These are phyloP conservation scores for Aspergillus ellipticus DNA, from an alignment of 495 filamentous ascomycete genomes.

Conservation along the genomic window DNA sequence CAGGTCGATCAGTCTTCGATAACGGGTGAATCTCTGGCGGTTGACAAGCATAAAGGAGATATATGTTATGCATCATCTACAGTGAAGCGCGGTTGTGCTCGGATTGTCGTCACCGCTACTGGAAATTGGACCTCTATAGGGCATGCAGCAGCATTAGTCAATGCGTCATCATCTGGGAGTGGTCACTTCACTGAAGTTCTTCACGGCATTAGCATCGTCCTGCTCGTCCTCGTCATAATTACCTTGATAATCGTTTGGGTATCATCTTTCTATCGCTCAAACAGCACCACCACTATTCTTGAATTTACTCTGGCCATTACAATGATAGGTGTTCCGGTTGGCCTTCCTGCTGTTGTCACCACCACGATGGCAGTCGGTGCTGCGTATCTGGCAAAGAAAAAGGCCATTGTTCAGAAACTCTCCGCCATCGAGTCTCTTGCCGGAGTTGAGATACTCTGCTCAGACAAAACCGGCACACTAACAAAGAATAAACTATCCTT, in stretches of 20 bases:
- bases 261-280: conserved; percentile 80
- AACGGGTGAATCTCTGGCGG: conserved; percentile 88
- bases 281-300: conserved; percentile 68
- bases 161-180: conserved; percentile 61
- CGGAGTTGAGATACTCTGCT: conserved; percentile 92
- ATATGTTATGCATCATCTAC: conserved; percentile 77
- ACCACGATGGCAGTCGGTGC: conserved; percentile 97
- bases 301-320: conserved; percentile 82
- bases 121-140: conserved; percentile 89
- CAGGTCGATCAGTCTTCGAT: conserved; percentile 91
- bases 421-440: conserved; percentile 91
- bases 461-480: conserved; percentile 84
- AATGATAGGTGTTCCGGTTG: conserved; percentile 90
- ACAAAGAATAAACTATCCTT: conserved; percentile 92
- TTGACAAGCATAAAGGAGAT: conserved; percentile 79
- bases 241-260: conserved; percentile 83
- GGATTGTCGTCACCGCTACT: conserved; percentile 74
- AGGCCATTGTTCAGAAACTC: conserved; percentile 92
- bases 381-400: conserved; percentile 82
- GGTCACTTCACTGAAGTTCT: conserved; percentile 91
- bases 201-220: conserved; percentile 69
- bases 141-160: conserved; percentile 81
- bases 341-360: conserved; percentile 91
- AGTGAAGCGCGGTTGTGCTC: conserved; percentile 85
- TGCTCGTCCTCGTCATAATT: conserved; percentile 75